phyloP scores from a whole-genome alignment of 768 basidiomycete species.

The Mycena latifolia region DNA sequence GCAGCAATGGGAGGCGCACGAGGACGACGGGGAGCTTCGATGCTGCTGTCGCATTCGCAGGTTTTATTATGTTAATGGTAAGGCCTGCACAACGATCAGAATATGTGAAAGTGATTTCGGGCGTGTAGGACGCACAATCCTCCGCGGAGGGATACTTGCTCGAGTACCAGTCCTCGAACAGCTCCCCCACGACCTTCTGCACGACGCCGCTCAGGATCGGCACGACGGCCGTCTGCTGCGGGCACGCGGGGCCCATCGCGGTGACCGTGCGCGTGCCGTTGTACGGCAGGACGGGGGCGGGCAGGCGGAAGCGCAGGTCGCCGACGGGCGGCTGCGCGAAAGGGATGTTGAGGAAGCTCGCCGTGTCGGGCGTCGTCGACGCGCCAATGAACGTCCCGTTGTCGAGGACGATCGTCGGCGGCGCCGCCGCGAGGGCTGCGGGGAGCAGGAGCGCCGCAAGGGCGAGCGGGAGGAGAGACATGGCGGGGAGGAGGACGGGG shows the following conservation, averaged over 20 bases:
- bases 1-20: conserved; percentile 45
- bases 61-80: conserved; percentile 61
- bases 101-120: not conserved
- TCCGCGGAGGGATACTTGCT: conserved; percentile 47
- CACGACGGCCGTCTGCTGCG: conserved; percentile 53
- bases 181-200: conserved; percentile 43
- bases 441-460: too few relatives aligned
- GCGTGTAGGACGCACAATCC: conserved; percentile 56
- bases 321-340: conserved; percentile 49
- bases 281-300: conserved; percentile 54
- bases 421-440: conserved; percentile 30
- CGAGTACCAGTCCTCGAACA: conserved; percentile 17
- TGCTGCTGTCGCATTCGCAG: conserved; percentile 46
- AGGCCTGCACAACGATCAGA: conserved; percentile 44
- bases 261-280: too few relatives aligned
- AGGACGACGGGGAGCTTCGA: conserved; percentile 62
- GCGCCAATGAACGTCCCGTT: conserved; percentile 47
- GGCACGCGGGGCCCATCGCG: conserved; percentile 62
- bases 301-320: conserved; percentile 52
- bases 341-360: conserved; percentile 52
- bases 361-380: conserved; percentile 32
- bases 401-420: conserved; percentile 47
- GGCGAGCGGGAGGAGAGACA: too few relatives aligned
- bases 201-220: conserved; percentile 45
- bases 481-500: too few relatives aligned